A percentile compares a stretch with the other conserved stretches of the same genome.
Evolutionary conservation across 169 alveolate genomes (phyloP).

Genomic region (Besnoitia besnoiti): DNA sequence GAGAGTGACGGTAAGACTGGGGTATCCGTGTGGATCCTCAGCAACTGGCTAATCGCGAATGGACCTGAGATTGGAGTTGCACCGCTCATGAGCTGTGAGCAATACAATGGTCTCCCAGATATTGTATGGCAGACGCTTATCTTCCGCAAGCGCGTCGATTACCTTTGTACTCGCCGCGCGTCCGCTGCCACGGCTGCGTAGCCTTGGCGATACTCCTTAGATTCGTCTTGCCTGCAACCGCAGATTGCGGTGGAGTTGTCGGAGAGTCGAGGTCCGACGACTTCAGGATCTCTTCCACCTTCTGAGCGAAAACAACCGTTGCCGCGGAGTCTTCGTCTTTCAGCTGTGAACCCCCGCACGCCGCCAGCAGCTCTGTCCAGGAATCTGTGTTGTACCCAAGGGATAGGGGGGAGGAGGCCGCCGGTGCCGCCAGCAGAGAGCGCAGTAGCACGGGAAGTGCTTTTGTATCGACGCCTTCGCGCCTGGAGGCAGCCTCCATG

Average conservation of each 20-base stretch:
- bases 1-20: background rate
- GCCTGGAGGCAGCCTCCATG: background rate
- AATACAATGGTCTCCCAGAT: background rate
- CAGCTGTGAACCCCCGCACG: background rate
- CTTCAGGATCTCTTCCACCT: background rate
- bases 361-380: conserved; percentile 13
- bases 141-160: too few relatives aligned
- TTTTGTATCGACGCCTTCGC: conserved; percentile 11
- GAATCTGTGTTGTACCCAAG: background rate
- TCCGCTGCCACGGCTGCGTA: conserved; percentile 5
- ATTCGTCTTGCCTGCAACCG: background rate
- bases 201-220: background rate
- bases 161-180: conserved; percentile 36
- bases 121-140: too few relatives aligned
- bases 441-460: background rate
- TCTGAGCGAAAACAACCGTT: background rate
- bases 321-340: background rate
- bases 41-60: background rate
- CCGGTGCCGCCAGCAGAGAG: background rate
- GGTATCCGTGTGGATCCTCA: background rate
- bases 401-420: background rate
- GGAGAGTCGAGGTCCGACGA: background rate
- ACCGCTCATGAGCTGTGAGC: too few relatives aligned
- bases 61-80: too few relatives aligned
- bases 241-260: background rate